Conservation (phyloP, 208 protist species). For the Trypanosoma lewisi region DNA sequence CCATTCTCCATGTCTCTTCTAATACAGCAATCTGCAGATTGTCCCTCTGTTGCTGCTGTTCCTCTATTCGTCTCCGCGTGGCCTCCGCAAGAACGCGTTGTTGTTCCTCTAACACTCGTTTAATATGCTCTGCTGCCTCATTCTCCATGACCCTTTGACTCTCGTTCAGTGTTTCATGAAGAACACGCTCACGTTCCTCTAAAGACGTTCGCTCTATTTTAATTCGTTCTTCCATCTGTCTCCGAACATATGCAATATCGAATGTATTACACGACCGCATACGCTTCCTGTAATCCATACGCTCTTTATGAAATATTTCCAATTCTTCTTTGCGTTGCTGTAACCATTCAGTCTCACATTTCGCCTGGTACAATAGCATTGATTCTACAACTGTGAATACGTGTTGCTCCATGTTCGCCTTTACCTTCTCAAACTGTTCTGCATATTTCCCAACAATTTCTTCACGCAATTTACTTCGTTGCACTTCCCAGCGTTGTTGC, state of each 20-base stretch:
- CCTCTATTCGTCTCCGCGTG: not conserved
- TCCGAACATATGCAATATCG: not conserved
- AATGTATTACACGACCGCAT: not conserved
- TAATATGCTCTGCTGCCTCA: not conserved
- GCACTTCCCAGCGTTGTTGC: conserved; percentile 21
- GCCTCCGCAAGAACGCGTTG: conserved; percentile 2
- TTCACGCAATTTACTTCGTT: conserved; percentile 8
- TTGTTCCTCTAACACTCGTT: conserved; percentile 7
- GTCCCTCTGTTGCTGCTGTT: conserved; percentile 13
- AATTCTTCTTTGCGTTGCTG: conserved; percentile 20
- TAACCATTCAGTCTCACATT: conserved; percentile 13
- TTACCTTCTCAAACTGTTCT: conserved; percentile 11
- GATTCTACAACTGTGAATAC: not conserved
- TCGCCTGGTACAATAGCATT: conserved; percentile 13
- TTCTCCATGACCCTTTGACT: conserved; percentile 3
- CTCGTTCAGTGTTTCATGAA: conserved; percentile 22
- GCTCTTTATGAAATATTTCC: conserved; percentile 7
- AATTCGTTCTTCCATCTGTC: conserved; percentile 3
- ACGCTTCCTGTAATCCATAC: conserved; percentile 2
- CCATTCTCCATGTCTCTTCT: conserved; percentile 13
- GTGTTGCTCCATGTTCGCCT: conserved; percentile 17
- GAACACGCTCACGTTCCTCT: conserved; percentile 7
- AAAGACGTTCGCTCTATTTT: conserved; percentile 3
- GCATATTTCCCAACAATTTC: conserved; percentile 10
- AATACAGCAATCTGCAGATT: not conserved